A percentile compares a stretch with the other conserved stretches of the same genome.
Conservation (phyloP, 1,139 yeast genomes). For the Sugiyamaella grinbergsii region DNA sequence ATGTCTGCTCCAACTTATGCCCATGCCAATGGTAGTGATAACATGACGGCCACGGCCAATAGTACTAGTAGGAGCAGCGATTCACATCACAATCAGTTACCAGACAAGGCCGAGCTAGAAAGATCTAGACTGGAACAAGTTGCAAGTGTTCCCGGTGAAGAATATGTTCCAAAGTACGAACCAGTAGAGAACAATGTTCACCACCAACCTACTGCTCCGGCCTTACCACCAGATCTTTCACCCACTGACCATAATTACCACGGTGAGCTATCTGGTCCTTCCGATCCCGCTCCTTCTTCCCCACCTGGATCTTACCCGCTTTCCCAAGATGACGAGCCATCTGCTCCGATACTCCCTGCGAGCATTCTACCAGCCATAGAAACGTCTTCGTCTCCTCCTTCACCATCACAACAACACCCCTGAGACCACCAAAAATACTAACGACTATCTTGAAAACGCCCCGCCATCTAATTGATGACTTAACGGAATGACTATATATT, state of each 20-base stretch:
- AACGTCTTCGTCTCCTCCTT: too few relatives aligned
- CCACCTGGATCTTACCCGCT: not conserved
- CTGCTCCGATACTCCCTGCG: constrained; percentile 21
- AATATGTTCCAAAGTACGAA: constrained; percentile 34
- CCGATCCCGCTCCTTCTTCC: not conserved
- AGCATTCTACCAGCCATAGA: not conserved
- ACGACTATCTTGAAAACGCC: not conserved
- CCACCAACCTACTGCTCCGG: constrained; percentile 10
- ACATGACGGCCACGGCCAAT: too few relatives aligned
- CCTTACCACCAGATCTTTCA: not conserved
- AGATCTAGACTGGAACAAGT: constrained; percentile 31
- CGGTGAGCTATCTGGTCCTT: not conserved
- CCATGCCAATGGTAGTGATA: not conserved
- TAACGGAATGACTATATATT: constrained; percentile 11
- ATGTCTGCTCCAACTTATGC: constrained; percentile 16
- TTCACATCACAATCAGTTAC: constrained; percentile 10
- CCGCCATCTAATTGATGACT: constrained; percentile 11
- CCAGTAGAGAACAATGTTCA: constrained; percentile 14
- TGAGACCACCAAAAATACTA: too few relatives aligned
- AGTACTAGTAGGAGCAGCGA: constrained; percentile 5
- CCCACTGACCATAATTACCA: not conserved
- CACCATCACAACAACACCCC: too few relatives aligned
- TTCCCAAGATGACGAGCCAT: constrained; percentile 15
- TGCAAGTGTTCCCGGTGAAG: constrained; percentile 35
- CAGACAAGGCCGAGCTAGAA: constrained; percentile 39